Conservation (phyloP, 73 alveolate species). For the Paramecium sexaurelia region DNA sequence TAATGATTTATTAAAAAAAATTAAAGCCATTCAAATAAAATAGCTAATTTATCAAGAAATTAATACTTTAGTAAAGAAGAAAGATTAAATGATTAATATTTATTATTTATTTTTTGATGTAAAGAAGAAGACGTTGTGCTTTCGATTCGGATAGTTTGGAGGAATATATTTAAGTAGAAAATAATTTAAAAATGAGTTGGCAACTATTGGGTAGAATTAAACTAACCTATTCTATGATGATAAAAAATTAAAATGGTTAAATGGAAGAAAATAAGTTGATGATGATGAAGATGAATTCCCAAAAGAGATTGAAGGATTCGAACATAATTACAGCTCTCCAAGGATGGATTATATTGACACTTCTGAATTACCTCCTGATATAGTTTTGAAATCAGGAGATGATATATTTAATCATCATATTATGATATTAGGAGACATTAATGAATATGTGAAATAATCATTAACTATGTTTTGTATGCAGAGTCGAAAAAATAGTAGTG, state of each 20-base stretch:
- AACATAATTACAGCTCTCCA: not conserved
- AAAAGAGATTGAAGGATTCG: constrained; percentile 20
- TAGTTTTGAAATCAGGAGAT: constrained; percentile 7
- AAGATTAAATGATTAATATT: not conserved
- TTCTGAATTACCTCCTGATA: constrained; percentile 33
- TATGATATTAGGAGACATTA: constrained; percentile 2
- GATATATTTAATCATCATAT: not conserved
- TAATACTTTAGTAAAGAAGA: not conserved
- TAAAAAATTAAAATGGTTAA: not conserved
- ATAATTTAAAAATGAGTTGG: not conserved
- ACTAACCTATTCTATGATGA: constrained; percentile 29
- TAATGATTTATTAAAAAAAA: not conserved
- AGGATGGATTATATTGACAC: not conserved
- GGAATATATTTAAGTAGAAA: not conserved
- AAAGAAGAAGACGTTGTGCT: not conserved
- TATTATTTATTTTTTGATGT: not conserved
- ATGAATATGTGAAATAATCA: not conserved
- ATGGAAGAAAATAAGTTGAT: not conserved
- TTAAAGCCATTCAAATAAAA: not conserved
- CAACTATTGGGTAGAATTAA: constrained; percentile 13
- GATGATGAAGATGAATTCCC: not conserved
- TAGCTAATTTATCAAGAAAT: not conserved
- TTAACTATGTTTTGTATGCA: not conserved
- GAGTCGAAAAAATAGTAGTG: constrained; percentile 33
- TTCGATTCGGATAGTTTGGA: not conserved